Evolutionary conservation across 139 green algal species (phyloP), one percentile per base, ranked within the genome.

Genomic region (Chlorella sp.): DNA sequence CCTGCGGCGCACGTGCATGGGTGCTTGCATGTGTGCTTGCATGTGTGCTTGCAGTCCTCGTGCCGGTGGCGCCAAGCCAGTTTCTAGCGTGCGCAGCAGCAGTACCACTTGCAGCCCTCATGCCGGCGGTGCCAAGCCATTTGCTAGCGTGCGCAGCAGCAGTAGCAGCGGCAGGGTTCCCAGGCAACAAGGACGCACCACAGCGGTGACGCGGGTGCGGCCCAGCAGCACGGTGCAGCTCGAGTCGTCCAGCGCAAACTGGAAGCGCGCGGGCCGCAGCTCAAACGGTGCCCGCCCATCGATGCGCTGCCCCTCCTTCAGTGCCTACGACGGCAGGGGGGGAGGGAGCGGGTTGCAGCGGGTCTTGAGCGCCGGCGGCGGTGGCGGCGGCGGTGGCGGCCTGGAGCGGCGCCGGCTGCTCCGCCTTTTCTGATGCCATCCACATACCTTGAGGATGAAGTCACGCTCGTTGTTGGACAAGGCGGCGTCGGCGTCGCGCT

Each of bases 391-490:
- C 43, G 41, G 28, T 17, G 51, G 24, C 34, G 36, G 54, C 36
- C n/a, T 22, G 43, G 7, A 30, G 76, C 41, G 40, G 60, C 77
- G 58, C 60, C 40, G n/a, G 56, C 6, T 70, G 77, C 77, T 72
- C 74, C 32, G 41, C 72, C 11, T 38, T 41, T 11, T 19, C 20
- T 0, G 3, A 34, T 4, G 30, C 0, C 30, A 1, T 60, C 65
- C 16, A 8, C 82, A 26, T 43, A 93, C 92, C 86, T 92, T 92
- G 8, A 97, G 38, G 38, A 97, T 96, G 84, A 98, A 98, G 1
- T 89, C 80, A 9, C 75, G 82, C 34, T 97, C 91, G 64, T 96
- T 97, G 34, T 92, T 95, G 1, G 92, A 95, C 34, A 97, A 85
- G 41, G 82, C 76, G 1, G 60, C 54, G 43, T 90, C 90, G 22